Base-by-base conservation (phyloP, 2,329 filamentous ascomycete genomes). In the Escovopsis sp. region DNA sequence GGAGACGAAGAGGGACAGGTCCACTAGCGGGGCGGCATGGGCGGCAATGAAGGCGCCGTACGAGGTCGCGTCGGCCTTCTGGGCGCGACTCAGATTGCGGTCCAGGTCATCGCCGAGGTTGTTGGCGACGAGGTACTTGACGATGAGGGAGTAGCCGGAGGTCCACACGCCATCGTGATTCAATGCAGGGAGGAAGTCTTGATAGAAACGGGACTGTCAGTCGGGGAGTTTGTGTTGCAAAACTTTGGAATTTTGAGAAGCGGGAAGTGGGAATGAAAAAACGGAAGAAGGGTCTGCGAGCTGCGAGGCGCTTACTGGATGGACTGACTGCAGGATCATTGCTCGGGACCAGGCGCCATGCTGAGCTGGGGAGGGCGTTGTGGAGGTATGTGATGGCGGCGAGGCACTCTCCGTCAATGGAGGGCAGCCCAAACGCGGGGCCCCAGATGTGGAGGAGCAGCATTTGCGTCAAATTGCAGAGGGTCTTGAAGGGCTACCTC, bases 351-450 rank as follows among this genome's bases (percentile, higher is more conserved):
- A 92, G 61, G 42, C 70, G 65, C 80, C 81, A 93, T 31, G 53
- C 52, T 46, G 70, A 59, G 33, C 63, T 58, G 38, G 71, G 68
- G 17, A 83, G 62, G 39, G 68, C 68, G 47, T 73, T 64, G 41
- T 73, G 70, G 38, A 93, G 66, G 53, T 87, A 87, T 35, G 82
- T 75, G 45, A 94, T 75, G 30, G 79, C 68, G 19, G 87, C 87
- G 41, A 93, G 72, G 53, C 87, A 96, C 63, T 93, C 83, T 31
- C 88, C 68, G 50, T 96, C 87, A 48, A 96, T 80, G 30, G 90
- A 96, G 12, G 88, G 79, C 31, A 94, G 72, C 28, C 76, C 77
- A 55, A 94, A 93, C 28, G 83, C 87, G 36, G 85, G 78, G 34
- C 87, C 87, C 79, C 87, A 93, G 50, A 94, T 71, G 59, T 94